phyloP scores from a whole-genome alignment of 192 early-diverging fungal species.

The Chytriomyces sp. region DNA sequence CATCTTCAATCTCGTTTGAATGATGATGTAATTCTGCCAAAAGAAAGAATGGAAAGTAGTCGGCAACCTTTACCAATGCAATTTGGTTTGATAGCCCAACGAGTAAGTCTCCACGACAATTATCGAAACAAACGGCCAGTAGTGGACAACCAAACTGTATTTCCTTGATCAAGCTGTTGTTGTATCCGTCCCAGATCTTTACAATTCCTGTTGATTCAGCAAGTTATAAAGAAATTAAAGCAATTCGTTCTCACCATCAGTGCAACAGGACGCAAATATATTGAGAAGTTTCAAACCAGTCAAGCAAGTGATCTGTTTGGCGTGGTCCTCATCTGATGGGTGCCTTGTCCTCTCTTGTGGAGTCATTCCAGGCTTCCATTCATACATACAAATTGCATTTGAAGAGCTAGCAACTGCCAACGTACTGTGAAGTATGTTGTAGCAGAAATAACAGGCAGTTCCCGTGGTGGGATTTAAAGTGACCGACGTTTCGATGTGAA shows the following conservation, averaged over 20 bases:
- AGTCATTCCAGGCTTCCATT: not conserved
- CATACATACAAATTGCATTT: slow-evolving; percentile 13
- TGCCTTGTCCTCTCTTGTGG: slow-evolving; percentile 29
- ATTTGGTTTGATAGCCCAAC: slow-evolving; percentile 49
- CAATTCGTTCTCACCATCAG: slow-evolving; percentile 42
- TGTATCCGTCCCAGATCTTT: slow-evolving; percentile 53
- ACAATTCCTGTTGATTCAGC: slow-evolving; percentile 18
- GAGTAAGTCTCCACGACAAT: slow-evolving; percentile 53
- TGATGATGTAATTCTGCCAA: slow-evolving; percentile 31
- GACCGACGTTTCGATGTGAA: not conserved
- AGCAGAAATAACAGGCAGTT: not conserved
- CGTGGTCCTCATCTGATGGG: slow-evolving; percentile 53
- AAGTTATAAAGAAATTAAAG: not conserved
- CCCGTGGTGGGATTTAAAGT: not conserved
- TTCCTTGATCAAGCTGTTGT: slow-evolving; percentile 47
- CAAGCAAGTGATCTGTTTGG: slow-evolving; percentile 34
- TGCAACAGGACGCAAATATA: slow-evolving; percentile 44
- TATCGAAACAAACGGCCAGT: slow-evolving; percentile 40
- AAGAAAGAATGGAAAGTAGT: slow-evolving; percentile 48
- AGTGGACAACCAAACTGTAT: slow-evolving; percentile 52
- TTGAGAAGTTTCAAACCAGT: slow-evolving; percentile 18
- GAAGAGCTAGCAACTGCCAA: not conserved
- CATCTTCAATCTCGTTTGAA: slow-evolving; percentile 33
- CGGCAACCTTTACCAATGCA: slow-evolving; percentile 46
- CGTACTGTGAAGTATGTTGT: not conserved